These are phyloP conservation scores for Trichoderma cornu-damae DNA, from an alignment of 2,329 filamentous ascomycete species.

Conservation along the genomic window DNA sequence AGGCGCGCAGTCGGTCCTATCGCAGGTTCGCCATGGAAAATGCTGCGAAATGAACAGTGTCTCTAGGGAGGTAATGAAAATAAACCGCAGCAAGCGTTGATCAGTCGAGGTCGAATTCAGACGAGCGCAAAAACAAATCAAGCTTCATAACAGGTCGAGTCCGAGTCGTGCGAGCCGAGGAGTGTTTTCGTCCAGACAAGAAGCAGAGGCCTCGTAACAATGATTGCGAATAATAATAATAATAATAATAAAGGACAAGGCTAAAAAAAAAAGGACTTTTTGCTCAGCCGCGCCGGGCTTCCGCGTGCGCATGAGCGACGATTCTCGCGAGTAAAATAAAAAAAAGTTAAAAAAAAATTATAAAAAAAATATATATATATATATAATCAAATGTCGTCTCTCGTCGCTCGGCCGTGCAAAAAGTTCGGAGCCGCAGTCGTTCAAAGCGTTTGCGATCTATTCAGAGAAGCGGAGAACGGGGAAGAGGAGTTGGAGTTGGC, in stretches of 20 bases:
- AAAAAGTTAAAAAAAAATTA: too few species aligned
- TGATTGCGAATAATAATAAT: background rate
- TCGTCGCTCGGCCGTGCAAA: too few species aligned
- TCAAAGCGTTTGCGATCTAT: background rate
- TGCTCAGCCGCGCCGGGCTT: background rate
- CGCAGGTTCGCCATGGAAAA: constrained; percentile 17
- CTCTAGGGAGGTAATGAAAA: background rate
- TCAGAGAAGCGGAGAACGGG: background rate
- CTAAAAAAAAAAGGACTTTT: background rate
- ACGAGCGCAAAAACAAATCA: background rate
- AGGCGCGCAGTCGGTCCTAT: constrained; percentile 15
- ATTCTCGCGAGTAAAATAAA: background rate
- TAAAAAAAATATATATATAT: too few species aligned
- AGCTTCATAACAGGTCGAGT: background rate
- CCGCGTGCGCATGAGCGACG: background rate
- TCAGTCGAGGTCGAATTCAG: background rate
- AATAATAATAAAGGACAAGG: too few species aligned
- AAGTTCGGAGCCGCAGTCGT: background rate
- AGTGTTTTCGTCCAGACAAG: background rate
- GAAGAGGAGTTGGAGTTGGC: background rate
- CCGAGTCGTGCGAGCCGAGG: background rate
- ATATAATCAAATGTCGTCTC: background rate
- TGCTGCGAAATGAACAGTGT: background rate
- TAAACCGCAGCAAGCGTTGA: background rate
- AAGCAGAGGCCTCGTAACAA: background rate